Percentiles rank a stretch among this genome's conserved stretches.
Evolutionary conservation across 495 filamentous ascomycete species (phyloP).

Genomic region (Neurospora sp.): DNA sequence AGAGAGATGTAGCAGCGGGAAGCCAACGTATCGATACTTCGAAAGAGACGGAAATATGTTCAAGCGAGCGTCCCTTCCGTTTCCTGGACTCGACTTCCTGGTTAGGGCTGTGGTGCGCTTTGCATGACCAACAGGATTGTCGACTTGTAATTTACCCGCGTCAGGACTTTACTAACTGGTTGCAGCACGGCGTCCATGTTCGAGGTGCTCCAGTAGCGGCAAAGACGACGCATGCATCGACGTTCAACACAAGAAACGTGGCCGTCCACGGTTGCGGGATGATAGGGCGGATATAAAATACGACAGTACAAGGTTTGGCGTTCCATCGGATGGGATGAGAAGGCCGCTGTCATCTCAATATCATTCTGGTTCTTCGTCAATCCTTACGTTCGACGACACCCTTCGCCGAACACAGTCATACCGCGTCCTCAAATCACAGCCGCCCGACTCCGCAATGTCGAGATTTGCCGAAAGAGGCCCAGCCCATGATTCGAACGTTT

Average conservation of each 20-base stretch:
- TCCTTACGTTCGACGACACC: constrained; percentile 34
- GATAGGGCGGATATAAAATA: constrained; percentile 49
- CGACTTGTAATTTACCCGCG: not conserved
- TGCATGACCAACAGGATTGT: not conserved
- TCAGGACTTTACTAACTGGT: constrained; percentile 12
- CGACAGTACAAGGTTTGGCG: constrained; percentile 37
- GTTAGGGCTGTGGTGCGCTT: not conserved
- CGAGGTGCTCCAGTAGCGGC: constrained; percentile 49
- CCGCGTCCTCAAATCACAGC: constrained; percentile 50
- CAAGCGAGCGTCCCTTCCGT: not conserved
- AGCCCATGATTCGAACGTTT: constrained; percentile 35
- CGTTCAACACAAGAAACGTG: constrained; percentile 93
- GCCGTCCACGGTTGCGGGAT: constrained; percentile 82
- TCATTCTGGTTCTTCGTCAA: constrained; percentile 24
- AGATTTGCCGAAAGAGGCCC: constrained; percentile 37
- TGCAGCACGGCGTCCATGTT: constrained; percentile 53
- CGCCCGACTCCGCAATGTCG: constrained; percentile 33
- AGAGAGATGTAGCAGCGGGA: not conserved
- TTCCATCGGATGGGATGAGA: constrained; percentile 32
- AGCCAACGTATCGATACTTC: not conserved
- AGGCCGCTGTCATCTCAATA: constrained; percentile 37
- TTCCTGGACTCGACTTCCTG: not conserved
- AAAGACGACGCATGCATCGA: constrained; percentile 83
- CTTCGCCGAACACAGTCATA: constrained; percentile 42
- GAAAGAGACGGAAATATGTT: not conserved